Base-by-base conservation (phyloP, 2,329 filamentous ascomycete genomes). In the Grosmannia serpens region DNA sequence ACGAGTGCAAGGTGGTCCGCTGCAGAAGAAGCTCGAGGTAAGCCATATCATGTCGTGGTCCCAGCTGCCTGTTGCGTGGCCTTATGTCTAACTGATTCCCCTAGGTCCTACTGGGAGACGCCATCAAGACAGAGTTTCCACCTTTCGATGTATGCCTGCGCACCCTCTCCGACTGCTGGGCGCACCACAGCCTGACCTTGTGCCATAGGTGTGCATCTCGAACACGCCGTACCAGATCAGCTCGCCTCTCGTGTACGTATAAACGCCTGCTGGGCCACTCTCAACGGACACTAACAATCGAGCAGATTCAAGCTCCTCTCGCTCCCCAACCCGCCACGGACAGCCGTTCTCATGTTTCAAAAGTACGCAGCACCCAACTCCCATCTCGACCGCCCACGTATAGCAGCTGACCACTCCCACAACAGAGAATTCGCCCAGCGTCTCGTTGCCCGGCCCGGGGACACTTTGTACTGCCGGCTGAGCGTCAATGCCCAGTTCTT, bases 401-500 rank as follows among this genome's bases (percentile, higher is more conserved):
- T 20, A 20, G 20, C 26, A 11, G 26, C 8, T 44, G 4, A 24
- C 27, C 3, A 4, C n/a, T 22, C 5, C 33, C 24, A 3, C 26
- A 3, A 24, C 60, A 85, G 91, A 68, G 92, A 97, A 74, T 96
- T 96, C 67, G 91, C 91, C 22, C 85, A 95, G 71, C 84, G 92
- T 46, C 77, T 97, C 41, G 92, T 95, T 59, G 94, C 94, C 17
- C 86, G 87, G 51, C 89, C 92, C 0, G 89, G 89, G 10, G 91
- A 96, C 68, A 82, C 90, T 57, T 82, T 97, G 10, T 97, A 96
- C 77, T 91, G 86, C 64, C 82, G 94, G n/a, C 78, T 97, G 29
- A 88, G 84, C 1, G 92, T 96, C 60, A 97, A 97, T 67, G 89
- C 88, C 22, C 92, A 97, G 70, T 95, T 97, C 79, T 96, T 76